Percentiles rank a stretch among this genome's conserved stretches.
phyloP scores from a whole-genome alignment of 805 yeast genomes.

The Ogataea nitratoaversa region DNA sequence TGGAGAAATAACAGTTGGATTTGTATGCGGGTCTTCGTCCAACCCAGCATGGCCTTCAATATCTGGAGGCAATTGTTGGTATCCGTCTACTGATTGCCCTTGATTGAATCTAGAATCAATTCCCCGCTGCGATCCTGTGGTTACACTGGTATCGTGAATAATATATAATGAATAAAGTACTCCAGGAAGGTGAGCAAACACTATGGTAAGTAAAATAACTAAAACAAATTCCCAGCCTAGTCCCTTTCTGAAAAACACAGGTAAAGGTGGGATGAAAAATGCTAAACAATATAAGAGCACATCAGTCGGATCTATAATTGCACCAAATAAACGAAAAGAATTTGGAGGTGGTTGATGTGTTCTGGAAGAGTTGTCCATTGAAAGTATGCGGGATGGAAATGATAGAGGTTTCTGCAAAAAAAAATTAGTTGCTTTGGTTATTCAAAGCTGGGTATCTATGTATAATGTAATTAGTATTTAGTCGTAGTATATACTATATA shows the following conservation, averaged over 20 bases:
- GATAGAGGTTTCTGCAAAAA: too few relatives aligned
- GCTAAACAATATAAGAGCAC: constrained; percentile 56
- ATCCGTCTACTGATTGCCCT: constrained; percentile 1
- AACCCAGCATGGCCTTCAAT: not conserved
- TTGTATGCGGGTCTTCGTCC: not conserved
- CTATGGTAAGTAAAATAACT: constrained; percentile 37
- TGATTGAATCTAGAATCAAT: constrained; percentile 10
- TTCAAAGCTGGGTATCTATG: too few relatives aligned
- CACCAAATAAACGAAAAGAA: constrained; percentile 12
- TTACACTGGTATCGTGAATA: constrained; percentile 28
- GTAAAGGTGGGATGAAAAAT: constrained; percentile 68
- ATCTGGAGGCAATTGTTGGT: not conserved
- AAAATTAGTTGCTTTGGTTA: too few relatives aligned
- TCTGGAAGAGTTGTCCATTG: not conserved
- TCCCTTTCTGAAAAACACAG: constrained; percentile 66
- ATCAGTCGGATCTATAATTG: constrained; percentile 36
- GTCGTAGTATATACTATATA: too few relatives aligned
- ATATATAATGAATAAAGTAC: constrained; percentile 47
- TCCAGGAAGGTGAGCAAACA: constrained; percentile 50
- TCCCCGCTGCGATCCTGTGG: constrained; percentile 22
- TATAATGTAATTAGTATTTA: too few relatives aligned
- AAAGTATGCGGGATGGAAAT: not conserved
- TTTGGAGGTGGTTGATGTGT: constrained; percentile 12
- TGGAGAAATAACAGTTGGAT: constrained; percentile 2
- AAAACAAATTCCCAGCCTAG: constrained; percentile 47